phyloP scores from a whole-genome alignment of 768 basidiomycete genomes.

The Ramaria rubella region DNA sequence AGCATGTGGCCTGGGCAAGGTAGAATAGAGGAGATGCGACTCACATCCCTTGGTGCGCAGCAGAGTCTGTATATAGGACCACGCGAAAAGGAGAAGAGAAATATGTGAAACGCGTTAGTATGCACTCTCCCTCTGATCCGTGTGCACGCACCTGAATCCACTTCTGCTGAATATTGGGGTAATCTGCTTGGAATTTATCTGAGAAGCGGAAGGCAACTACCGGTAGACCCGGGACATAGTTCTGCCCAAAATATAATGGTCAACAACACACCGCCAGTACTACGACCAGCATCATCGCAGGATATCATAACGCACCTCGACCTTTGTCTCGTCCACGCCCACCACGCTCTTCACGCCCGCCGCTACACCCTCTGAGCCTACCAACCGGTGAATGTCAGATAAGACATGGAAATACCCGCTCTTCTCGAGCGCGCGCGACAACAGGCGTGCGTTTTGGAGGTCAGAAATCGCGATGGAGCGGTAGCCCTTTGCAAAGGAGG shows the following conservation, averaged over 20 bases:
- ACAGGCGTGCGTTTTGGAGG: slow-evolving; percentile 55
- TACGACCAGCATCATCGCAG: slow-evolving; percentile 26
- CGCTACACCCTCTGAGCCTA: slow-evolving; percentile 17
- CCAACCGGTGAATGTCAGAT: slow-evolving; percentile 48
- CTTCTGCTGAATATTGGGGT: slow-evolving; percentile 52
- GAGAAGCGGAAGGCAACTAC: slow-evolving; percentile 52
- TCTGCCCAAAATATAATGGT: slow-evolving; percentile 24
- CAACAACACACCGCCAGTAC: background rate
- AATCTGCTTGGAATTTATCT: slow-evolving; percentile 41
- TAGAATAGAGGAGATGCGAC: background rate
- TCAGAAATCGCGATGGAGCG: slow-evolving; percentile 40
- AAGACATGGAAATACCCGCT: slow-evolving; percentile 46
- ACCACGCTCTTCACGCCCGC: slow-evolving; percentile 27
- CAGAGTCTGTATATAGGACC: slow-evolving; percentile 17
- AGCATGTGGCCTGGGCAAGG: too few species aligned
- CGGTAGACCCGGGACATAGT: slow-evolving; percentile 45
- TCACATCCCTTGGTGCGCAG: slow-evolving; percentile 28
- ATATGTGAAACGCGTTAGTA: background rate
- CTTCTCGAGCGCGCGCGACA: slow-evolving; percentile 56
- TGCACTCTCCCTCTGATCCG: slow-evolving; percentile 34
- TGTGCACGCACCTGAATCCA: slow-evolving; percentile 48
- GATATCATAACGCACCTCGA: slow-evolving; percentile 41
- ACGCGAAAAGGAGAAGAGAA: background rate
- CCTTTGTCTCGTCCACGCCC: slow-evolving; percentile 42
- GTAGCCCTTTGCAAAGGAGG: slow-evolving; percentile 30